Evolutionary conservation across 176 grass and related monocot species (phyloP), one percentile per base, ranked within the genome.

Genomic region (Canna indica): DNA sequence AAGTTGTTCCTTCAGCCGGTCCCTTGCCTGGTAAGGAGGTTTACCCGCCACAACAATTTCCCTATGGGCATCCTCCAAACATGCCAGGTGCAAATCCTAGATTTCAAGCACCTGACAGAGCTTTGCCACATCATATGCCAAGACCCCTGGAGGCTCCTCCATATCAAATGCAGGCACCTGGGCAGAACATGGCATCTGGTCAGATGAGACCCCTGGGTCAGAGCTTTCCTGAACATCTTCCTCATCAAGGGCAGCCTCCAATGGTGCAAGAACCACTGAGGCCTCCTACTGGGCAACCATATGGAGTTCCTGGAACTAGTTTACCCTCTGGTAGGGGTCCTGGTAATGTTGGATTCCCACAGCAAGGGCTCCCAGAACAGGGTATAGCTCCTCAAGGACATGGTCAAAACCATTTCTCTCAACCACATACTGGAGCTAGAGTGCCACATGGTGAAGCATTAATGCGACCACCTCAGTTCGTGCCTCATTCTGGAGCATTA

Each of bases 61-160:
- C 26, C 20, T 78, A 66, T 52, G 68, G 67, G 4, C 76, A 79
- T 36, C 56, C 67, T 52, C 47, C 68, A 62, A 71, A 64, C 63
- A 24, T 71, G 35, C 10, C 48, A 28, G 48, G 39, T 63, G 17
- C 67, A 71, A 29, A 29, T 18, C 67, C 70, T 48, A 79, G 76
- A 24, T 82, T 62, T 30, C 73, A 66, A 69, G 79, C 58, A 78
- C 67, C 54, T 22, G 81, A 88, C 77, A 74, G 47, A 48, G 59
- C 69, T 46, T 33, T 77, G 73, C 67, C 81, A 54, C 81, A 87
- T 44, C 84, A 82, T 73, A 81, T 79, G 76, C 22, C 46, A 69
- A 73, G 54, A 36, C 36, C 34, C 7, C 71, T 60, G 24, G 71
- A 73, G 36, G 33, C 36, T 58, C 71, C 54, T 58, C 84, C 72